These are phyloP conservation scores for Paramyrothecium roridum DNA, from an alignment of 2,329 filamentous ascomycete genomes.

Conservation along the genomic window DNA sequence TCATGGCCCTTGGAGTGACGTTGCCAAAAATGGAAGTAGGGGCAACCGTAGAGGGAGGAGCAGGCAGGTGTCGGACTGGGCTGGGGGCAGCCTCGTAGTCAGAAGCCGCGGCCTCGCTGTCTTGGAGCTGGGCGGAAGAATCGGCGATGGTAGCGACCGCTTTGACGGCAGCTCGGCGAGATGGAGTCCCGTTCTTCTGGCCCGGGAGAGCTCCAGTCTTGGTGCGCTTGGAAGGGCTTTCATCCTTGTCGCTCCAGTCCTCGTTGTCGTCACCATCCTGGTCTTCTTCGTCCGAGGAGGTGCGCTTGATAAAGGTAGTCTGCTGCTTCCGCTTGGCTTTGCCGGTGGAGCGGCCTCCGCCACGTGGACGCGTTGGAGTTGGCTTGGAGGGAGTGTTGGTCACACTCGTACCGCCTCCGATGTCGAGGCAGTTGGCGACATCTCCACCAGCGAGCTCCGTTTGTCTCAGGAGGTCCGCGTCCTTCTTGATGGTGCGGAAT, in stretches of 20 bases:
- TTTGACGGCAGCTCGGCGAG: constrained; percentile 26
- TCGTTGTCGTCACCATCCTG: constrained; percentile 21
- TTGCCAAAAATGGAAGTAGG: constrained; percentile 16
- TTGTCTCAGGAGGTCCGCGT: constrained; percentile 44
- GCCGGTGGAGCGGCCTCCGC: constrained; percentile 16
- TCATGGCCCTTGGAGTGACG: constrained; percentile 12
- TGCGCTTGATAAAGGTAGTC: constrained; percentile 20
- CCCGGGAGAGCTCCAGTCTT: constrained; percentile 19
- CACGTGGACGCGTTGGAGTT: constrained; percentile 11
- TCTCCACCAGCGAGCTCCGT: constrained; percentile 42
- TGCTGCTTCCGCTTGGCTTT: constrained; percentile 16
- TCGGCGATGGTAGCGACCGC: constrained; percentile 30
- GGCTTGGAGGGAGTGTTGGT: constrained; percentile 26
- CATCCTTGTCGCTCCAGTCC: constrained; percentile 27
- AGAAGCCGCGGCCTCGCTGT: constrained; percentile 22
- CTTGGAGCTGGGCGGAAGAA: constrained; percentile 20
- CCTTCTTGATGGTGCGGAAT: constrained; percentile 53
- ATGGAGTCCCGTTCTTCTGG: constrained; percentile 19
- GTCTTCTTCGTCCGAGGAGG: constrained; percentile 20
- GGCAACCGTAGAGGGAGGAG: constrained; percentile 2
- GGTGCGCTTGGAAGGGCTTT: constrained; percentile 33
- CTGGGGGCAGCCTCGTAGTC: not conserved
- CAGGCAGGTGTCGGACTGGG: not conserved
- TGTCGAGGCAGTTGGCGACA: constrained; percentile 36
- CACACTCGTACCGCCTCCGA: constrained; percentile 18